Evolutionary conservation across 306 rosid species (phyloP).

Genomic region (Senna tora): DNA sequence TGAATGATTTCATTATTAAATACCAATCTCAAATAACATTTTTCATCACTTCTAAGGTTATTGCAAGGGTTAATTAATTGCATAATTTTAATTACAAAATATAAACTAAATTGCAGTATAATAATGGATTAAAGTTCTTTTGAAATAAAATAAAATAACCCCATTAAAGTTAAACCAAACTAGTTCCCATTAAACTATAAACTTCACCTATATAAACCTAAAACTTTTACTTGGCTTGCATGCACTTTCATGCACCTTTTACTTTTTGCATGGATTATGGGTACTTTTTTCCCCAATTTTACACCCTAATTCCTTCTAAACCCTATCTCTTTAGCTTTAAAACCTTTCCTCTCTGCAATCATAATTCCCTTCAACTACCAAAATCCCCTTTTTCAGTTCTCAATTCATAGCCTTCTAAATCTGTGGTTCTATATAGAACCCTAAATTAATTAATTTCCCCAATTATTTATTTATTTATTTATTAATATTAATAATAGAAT

Average conservation of each 20-base stretch:
- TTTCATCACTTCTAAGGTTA: no score
- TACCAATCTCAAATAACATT: no score
- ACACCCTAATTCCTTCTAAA: neutral
- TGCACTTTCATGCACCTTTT: conserved; percentile 42
- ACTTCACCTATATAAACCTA: neutral
- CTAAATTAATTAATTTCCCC: neutral
- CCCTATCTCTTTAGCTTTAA: conserved; percentile 35
- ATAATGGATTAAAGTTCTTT: no score
- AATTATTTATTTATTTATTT: conserved; percentile 8
- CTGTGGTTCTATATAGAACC: neutral
- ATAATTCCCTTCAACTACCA: conserved; percentile 36
- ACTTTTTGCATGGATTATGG: conserved; percentile 39
- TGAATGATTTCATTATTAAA: no score
- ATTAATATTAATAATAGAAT: conserved; percentile 31
- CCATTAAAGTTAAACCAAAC: no score
- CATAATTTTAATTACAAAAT: no score
- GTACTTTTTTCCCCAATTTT: neutral
- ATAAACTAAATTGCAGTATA: no score
- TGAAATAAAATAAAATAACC: no score
- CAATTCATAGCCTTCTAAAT: neutral
- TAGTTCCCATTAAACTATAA: neutral
- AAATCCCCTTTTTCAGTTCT: neutral
- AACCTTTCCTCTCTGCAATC: conserved; percentile 27
- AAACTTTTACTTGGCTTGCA: conserved; percentile 37
- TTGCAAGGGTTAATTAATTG: no score